A percentile compares a stretch with the other conserved stretches of the same genome.
Conservation (phyloP, 345 rosid species). For the Gynandropsis gynandra region DNA sequence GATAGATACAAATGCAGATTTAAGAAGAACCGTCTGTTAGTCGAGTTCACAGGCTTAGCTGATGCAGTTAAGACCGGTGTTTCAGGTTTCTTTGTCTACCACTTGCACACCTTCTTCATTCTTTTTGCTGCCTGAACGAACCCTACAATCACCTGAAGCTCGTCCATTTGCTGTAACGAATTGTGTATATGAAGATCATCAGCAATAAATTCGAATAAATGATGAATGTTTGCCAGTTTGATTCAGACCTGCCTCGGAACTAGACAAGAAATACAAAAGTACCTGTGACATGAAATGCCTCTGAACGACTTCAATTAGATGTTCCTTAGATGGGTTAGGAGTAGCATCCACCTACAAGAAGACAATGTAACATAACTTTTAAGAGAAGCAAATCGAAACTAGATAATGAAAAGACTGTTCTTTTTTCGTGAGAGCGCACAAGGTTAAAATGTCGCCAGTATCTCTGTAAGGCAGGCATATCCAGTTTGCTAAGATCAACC, state of each 20-base stretch:
- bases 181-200: neutral
- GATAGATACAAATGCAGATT: constrained; percentile 20
- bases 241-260: neutral
- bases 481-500: constrained; percentile 87
- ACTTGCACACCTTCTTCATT: constrained; percentile 58
- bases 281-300: constrained; percentile 98
- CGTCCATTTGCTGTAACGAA: constrained; percentile 70
- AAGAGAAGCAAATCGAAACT: neutral
- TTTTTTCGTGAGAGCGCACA: constrained; percentile 35
- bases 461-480: constrained; percentile 80
- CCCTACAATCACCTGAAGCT: constrained; percentile 91
- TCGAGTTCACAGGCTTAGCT: constrained; percentile 20
- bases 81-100: constrained; percentile 20
- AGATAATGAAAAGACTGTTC: neutral
- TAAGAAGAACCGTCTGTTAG: constrained; percentile 16
- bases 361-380: neutral
- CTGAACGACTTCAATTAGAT: constrained; percentile 69
- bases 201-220: neutral
- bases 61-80: constrained; percentile 32
- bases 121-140: constrained; percentile 88
- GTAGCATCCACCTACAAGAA: constrained; percentile 56
- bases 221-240: neutral
- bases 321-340: constrained; percentile 83
- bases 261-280: too few species aligned
- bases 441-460: constrained; percentile 89